Conservation (phyloP, 192 early-diverging fungal genomes). For the Podila minutissima region DNA sequence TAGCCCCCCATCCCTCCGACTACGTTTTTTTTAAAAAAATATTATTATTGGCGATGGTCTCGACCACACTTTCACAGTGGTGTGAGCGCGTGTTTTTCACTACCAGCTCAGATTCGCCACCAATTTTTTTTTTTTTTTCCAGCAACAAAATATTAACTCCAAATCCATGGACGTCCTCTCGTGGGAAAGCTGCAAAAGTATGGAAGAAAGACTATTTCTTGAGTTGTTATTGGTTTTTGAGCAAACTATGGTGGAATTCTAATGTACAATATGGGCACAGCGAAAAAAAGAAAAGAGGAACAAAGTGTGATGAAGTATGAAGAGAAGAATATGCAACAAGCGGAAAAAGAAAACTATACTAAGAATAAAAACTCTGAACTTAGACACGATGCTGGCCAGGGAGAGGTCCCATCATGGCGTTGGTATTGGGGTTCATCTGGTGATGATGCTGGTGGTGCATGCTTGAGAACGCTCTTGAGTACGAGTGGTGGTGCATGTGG, state of each 20-base stretch:
- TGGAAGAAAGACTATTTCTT: too few species aligned
- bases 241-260: not conserved
- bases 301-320: not conserved
- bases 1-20: too few species aligned
- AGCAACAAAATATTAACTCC: too few species aligned
- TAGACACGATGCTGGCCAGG: not conserved
- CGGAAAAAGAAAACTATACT: not conserved
- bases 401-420: conserved; percentile 8
- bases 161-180: too few species aligned
- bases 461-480: not conserved
- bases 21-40: too few species aligned
- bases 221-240: not conserved
- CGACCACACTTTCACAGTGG: too few species aligned
- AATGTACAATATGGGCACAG: not conserved
- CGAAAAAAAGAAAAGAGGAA: not conserved
- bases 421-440: conserved; percentile 10
- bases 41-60: too few species aligned
- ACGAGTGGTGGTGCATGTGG: conserved; percentile 1
- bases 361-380: not conserved
- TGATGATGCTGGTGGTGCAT: not conserved
- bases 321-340: not conserved
- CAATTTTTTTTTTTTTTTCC: too few species aligned
- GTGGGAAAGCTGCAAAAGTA: too few species aligned
- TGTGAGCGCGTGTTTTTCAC: too few species aligned
- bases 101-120: too few species aligned